Evolutionary conservation across 2,329 filamentous ascomycete genomes (phyloP).

Genomic region (Aspergillus jensenii): DNA sequence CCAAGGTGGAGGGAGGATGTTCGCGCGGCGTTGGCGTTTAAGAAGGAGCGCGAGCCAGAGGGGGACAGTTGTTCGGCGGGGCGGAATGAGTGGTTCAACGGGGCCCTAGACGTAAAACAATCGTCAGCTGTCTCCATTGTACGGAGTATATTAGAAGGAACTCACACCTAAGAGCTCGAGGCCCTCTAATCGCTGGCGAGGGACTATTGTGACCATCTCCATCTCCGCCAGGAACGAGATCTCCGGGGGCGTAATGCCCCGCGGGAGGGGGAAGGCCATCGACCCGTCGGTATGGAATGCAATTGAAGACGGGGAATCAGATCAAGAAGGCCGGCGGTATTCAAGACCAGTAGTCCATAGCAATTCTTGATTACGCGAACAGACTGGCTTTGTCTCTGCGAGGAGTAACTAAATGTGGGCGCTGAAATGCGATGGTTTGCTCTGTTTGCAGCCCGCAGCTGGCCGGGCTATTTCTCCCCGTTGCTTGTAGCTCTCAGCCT

Average conservation of each 20-base stretch:
- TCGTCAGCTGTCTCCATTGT: neutral
- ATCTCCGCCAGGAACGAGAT: slow-evolving; percentile 96
- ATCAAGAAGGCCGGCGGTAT: slow-evolving; percentile 7
- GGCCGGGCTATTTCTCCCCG: neutral
- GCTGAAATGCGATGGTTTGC: slow-evolving; percentile 8
- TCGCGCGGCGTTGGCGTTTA: slow-evolving; percentile 89
- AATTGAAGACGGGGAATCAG: neutral
- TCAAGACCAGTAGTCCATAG: neutral
- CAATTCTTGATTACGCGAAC: neutral
- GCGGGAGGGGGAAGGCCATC: slow-evolving; percentile 63
- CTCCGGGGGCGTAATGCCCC: slow-evolving; percentile 77
- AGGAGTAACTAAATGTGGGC: neutral
- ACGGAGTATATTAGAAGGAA: slow-evolving; percentile 22
- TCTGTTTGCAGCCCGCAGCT: slow-evolving; percentile 10
- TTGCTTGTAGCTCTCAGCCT: neutral
- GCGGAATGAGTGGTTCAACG: slow-evolving; percentile 74
- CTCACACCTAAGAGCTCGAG: slow-evolving; percentile 83
- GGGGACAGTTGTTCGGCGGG: slow-evolving; percentile 74
- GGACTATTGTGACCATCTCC: slow-evolving; percentile 91
- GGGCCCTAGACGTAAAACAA: slow-evolving; percentile 60
- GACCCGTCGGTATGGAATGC: slow-evolving; percentile 10
- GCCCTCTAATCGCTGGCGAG: slow-evolving; percentile 82
- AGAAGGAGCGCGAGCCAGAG: slow-evolving; percentile 94
- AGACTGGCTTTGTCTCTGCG: neutral
- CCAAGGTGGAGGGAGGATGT: slow-evolving; percentile 90